Evolutionary conservation across 2,329 filamentous ascomycete species (phyloP).

Genomic region (Arthroderma sp.): DNA sequence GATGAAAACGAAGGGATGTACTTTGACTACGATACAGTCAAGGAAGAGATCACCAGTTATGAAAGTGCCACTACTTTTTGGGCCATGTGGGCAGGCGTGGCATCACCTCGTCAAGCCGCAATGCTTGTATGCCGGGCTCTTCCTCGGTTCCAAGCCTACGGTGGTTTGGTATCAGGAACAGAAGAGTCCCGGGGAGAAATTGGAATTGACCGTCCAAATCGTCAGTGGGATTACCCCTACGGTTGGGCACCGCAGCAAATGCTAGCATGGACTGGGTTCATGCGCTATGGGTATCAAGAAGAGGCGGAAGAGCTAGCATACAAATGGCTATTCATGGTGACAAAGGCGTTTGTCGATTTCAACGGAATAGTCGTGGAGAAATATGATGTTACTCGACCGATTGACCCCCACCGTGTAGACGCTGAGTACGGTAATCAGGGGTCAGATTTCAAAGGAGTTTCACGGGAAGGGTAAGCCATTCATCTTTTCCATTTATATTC

Average conservation of each 20-base stretch:
- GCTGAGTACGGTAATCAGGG: conserved; percentile 98
- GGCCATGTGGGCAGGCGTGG: conserved; percentile 90
- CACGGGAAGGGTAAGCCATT: conserved; percentile 71
- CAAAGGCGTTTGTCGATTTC: conserved; percentile 95
- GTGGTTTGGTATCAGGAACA: conserved; percentile 79
- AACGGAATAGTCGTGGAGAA: conserved; percentile 98
- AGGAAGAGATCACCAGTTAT: conserved; percentile 67
- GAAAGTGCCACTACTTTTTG: conserved; percentile 92
- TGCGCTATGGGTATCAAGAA: conserved; percentile 81
- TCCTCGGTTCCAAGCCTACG: conserved; percentile 75
- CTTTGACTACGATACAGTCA: conserved; percentile 88
- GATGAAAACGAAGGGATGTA: conserved; percentile 86
- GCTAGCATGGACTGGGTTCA: conserved; percentile 84
- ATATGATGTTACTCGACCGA: conserved; percentile 84
- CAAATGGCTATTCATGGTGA: conserved; percentile 97
- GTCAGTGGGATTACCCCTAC: conserved; percentile 97
- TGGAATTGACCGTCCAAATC: conserved; percentile 71
- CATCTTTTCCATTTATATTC: not conserved
- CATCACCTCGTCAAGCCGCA: conserved; percentile 73
- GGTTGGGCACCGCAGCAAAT: conserved; percentile 99
- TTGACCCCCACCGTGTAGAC: conserved; percentile 85
- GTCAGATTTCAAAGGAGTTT: conserved; percentile 85
- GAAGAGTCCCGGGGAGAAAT: conserved; percentile 73
- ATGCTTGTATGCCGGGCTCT: conserved; percentile 67
- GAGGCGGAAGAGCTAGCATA: conserved; percentile 84